phyloP scores from a whole-genome alignment of 2,329 filamentous ascomycete genomes.

The Mariannaea elegans region DNA sequence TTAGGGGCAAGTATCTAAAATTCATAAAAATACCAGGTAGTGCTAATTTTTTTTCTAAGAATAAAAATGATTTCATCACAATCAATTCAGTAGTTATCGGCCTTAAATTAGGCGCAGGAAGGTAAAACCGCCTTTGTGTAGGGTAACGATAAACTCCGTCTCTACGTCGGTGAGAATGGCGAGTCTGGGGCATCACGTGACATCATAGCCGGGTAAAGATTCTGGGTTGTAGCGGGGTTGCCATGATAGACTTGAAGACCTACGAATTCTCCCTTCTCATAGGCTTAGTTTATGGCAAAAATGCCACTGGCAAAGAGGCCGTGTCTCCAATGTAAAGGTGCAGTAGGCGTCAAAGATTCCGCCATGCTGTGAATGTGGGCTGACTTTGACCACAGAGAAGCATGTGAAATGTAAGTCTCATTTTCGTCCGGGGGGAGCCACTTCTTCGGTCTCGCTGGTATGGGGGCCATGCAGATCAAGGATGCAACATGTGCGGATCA shows the following conservation, averaged over 20 bases:
- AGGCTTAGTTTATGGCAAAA: slow-evolving; percentile 4
- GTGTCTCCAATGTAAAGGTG: slow-evolving; percentile 49
- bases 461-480: slow-evolving; percentile 1
- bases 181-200: slow-evolving; percentile 13
- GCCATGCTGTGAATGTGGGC: slow-evolving; percentile 6
- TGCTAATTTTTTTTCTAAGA: too few species aligned
- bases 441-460: neutral
- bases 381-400: slow-evolving; percentile 40
- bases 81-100: too few species aligned
- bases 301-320: slow-evolving; percentile 47
- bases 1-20: too few species aligned
- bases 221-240: slow-evolving; percentile 22
- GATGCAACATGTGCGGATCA: neutral
- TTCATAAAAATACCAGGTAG: too few species aligned
- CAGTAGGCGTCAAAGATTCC: neutral
- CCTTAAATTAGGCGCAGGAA: too few species aligned
- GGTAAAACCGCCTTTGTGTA: neutral
- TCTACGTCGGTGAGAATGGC: slow-evolving; percentile 17
- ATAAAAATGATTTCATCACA: too few species aligned
- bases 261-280: neutral
- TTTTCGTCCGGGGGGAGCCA: neutral
- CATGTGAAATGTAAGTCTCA: slow-evolving; percentile 46
- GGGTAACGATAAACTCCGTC: slow-evolving; percentile 5
- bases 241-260: slow-evolving; percentile 5
- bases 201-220: slow-evolving; percentile 1